These are phyloP conservation scores for Onygena corvina DNA, from an alignment of 2,329 filamentous ascomycete species.

Conservation along the genomic window DNA sequence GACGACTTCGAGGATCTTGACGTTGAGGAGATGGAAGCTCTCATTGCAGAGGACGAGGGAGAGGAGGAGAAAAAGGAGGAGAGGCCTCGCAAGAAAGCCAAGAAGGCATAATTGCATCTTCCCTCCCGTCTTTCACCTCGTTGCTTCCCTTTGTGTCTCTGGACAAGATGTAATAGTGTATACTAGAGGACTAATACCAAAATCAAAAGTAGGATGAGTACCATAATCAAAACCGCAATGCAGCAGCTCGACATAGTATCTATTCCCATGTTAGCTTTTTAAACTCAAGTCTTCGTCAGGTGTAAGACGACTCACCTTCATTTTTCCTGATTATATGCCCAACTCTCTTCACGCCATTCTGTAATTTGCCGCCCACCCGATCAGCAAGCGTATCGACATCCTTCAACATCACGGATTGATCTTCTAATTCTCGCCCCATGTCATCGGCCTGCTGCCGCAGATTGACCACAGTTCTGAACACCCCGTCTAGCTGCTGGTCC, in stretches of 20 bases:
- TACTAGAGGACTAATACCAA: conserved; percentile 55
- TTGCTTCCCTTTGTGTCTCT: conserved; percentile 11
- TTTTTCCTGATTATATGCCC: conserved; percentile 74
- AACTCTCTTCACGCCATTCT: conserved; percentile 77
- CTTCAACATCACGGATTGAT: conserved; percentile 81
- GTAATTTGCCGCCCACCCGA: conserved; percentile 71
- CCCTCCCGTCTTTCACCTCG: not conserved
- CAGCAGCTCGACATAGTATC: conserved; percentile 74
- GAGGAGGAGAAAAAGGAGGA: conserved; percentile 34
- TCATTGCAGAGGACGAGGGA: conserved; percentile 34
- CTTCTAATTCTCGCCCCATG: conserved; percentile 92
- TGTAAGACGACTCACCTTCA: conserved; percentile 55
- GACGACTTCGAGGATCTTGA: conserved; percentile 37
- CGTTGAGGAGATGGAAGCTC: conserved; percentile 39
- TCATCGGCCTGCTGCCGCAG: conserved; percentile 80
- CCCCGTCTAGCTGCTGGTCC: conserved; percentile 81
- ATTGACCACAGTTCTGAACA: conserved; percentile 87
- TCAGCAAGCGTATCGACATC: conserved; percentile 76
- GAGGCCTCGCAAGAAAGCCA: conserved; percentile 20
- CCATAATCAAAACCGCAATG: conserved; percentile 75
- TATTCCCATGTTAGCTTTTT: conserved; percentile 24
- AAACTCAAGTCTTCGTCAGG: conserved; percentile 10
- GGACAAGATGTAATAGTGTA: conserved; percentile 15
- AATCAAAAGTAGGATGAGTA: conserved; percentile 74
- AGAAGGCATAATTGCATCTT: conserved; percentile 11